A percentile compares a stretch with the other conserved stretches of the same genome.
Conservation (phyloP, 2,329 filamentous ascomycete genomes). For the Botrytis byssoidea region DNA sequence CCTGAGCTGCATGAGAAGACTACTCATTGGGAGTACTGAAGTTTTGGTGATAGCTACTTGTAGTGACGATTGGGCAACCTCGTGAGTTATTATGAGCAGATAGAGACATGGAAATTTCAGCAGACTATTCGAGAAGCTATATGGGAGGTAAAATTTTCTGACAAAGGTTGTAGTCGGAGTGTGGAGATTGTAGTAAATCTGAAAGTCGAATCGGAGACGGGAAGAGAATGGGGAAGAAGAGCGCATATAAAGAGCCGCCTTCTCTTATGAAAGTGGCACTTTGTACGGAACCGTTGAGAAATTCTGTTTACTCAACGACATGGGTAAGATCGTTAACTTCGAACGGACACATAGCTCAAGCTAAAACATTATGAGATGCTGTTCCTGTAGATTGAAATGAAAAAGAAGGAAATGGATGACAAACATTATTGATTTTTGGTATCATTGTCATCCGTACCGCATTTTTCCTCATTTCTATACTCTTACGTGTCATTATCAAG, state of each 20-base stretch:
- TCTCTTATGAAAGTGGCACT: accelerated
- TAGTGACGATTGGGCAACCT: neutral
- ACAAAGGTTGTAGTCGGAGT: neutral
- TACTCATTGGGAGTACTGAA: neutral
- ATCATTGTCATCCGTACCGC: neutral
- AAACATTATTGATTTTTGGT: neutral
- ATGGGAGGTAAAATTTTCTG: neutral
- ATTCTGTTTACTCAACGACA: neutral
- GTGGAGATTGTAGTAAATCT: neutral
- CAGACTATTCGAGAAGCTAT: neutral
- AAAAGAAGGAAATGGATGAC: neutral
- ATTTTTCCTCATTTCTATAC: neutral
- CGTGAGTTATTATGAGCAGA: neutral
- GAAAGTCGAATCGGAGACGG: neutral
- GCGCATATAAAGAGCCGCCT: neutral
- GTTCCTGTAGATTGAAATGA: accelerated
- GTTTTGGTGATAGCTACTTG: neutral
- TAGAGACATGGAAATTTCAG: neutral
- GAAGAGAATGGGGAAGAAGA: neutral
- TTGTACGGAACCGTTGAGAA: accelerated
- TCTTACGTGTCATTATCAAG: neutral
- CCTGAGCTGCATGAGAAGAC: neutral
- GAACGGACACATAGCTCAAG: neutral
- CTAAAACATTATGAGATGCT: neutral
- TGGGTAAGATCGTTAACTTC: neutral